Percentiles rank a stretch among this genome's conserved stretches.
phyloP scores from a whole-genome alignment of 257 asterid genomes.

The Gentiana dahurica region DNA sequence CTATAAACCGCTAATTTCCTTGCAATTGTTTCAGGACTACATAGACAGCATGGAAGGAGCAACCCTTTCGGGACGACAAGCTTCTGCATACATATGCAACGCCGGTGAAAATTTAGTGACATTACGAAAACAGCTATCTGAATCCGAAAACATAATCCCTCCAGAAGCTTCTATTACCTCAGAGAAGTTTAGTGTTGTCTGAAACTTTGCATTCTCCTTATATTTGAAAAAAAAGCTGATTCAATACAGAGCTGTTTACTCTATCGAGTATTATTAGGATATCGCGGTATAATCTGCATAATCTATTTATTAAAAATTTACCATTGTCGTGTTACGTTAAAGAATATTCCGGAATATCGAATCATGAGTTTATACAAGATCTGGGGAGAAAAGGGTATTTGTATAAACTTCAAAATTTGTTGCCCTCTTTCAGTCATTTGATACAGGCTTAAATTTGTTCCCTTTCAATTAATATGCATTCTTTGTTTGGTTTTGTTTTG shows the following conservation, averaged over 20 bases:
- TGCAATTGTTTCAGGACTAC: conserved; percentile 52
- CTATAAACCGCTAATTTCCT: not conserved
- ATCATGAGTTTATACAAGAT: no score
- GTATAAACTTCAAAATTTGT: no score
- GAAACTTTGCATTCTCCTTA: conserved; percentile 6
- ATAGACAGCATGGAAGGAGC: conserved; percentile 99
- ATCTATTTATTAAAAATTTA: no score
- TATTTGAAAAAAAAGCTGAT: not conserved
- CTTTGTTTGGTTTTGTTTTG: no score
- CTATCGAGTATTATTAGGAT: not conserved
- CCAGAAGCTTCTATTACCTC: conserved; percentile 18
- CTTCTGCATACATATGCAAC: conserved; percentile 71
- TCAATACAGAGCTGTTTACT: not conserved
- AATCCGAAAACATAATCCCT: conserved; percentile 15
- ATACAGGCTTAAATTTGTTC: no score
- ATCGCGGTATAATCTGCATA: no score
- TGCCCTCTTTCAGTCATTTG: no score
- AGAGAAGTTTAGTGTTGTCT: conserved; percentile 50
- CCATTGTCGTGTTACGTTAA: no score
- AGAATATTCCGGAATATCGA: no score
- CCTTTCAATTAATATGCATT: no score
- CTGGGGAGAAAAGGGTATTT: no score
- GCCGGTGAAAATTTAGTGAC: conserved; percentile 77
- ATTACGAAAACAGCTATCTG: conserved; percentile 33
- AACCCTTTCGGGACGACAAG: conserved; percentile 88